Conservation (phyloP, 768 basidiomycete genomes). For the Hortiboletus flavorubellus region DNA sequence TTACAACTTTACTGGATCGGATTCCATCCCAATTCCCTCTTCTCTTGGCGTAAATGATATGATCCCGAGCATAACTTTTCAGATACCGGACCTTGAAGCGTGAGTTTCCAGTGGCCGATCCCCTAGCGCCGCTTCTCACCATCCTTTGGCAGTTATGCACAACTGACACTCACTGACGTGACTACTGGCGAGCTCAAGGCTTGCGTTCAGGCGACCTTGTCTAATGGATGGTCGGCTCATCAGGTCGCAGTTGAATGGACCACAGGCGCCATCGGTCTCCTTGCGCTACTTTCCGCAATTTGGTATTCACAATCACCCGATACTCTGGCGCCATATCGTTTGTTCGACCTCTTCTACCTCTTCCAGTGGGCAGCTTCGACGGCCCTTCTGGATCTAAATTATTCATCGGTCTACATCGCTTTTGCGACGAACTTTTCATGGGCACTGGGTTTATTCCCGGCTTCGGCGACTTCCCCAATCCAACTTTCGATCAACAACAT, state of each 20-base stretch:
- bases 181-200: constrained; percentile 73
- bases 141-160: constrained; percentile 47
- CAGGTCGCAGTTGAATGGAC: constrained; percentile 77
- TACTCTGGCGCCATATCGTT: constrained; percentile 65
- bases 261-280: constrained; percentile 61
- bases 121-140: constrained; percentile 1
- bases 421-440: constrained; percentile 88
- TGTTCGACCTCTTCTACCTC: constrained; percentile 78
- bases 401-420: constrained; percentile 76
- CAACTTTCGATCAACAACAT: constrained; percentile 79
- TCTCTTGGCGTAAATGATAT: constrained; percentile 51
- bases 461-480: constrained; percentile 51
- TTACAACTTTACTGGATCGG: constrained; percentile 86
- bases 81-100: constrained; percentile 89
- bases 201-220: constrained; percentile 87
- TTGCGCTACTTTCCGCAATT: constrained; percentile 52
- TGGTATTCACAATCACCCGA: constrained; percentile 56
- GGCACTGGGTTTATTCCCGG: constrained; percentile 73
- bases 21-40: constrained; percentile 60
- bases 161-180: constrained; percentile 68
- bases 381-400: constrained; percentile 80
- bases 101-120: constrained; percentile 9
- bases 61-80: constrained; percentile 79
- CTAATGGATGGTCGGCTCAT: constrained; percentile 84
- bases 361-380: constrained; percentile 84